Evolutionary conservation across 768 basidiomycete species (phyloP).

Genomic region (Peribolospora kevripleyi): DNA sequence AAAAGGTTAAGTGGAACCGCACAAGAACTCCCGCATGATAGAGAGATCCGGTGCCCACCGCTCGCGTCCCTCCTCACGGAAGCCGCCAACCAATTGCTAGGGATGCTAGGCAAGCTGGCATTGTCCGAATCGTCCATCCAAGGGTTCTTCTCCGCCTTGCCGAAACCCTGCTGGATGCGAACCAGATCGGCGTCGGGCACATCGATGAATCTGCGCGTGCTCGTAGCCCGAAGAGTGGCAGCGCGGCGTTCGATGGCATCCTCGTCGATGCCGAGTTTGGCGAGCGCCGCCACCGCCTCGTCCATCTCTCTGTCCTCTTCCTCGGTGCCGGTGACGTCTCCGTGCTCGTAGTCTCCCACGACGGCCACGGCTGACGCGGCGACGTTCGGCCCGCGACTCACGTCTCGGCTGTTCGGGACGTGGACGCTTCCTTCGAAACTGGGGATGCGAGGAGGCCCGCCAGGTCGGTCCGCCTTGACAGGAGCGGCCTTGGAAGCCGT

Average conservation of each 20-base stretch:
- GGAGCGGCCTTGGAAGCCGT: slow-evolving; percentile 1
- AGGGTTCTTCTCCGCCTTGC: slow-evolving; percentile 32
- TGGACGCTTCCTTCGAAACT: neutral
- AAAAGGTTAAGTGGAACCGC: neutral
- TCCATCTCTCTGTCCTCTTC: slow-evolving; percentile 24
- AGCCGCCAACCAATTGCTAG: slow-evolving; percentile 1
- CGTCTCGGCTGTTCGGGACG: neutral
- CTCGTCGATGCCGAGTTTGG: slow-evolving; percentile 18
- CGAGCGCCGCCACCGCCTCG: slow-evolving; percentile 15
- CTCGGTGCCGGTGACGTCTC: slow-evolving; percentile 45
- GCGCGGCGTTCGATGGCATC: neutral
- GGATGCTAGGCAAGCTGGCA: neutral
- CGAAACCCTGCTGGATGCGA: slow-evolving; percentile 22
- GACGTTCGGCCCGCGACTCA: slow-evolving; percentile 1
- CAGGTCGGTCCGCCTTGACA: neutral
- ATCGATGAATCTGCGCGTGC: neutral
- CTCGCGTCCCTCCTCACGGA: neutral
- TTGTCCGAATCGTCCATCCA: slow-evolving; percentile 5
- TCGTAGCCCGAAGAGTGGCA: neutral
- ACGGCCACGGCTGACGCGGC: slow-evolving; percentile 19
- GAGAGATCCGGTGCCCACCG: neutral
- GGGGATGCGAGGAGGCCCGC: neutral
- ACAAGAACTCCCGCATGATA: slow-evolving; percentile 1
- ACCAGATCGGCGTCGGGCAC: neutral
- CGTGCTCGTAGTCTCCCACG: slow-evolving; percentile 37